A percentile compares a stretch with the other conserved stretches of the same genome.
Evolutionary conservation across 2,329 filamentous ascomycete species (phyloP).

Genomic region (Apiospora marii): DNA sequence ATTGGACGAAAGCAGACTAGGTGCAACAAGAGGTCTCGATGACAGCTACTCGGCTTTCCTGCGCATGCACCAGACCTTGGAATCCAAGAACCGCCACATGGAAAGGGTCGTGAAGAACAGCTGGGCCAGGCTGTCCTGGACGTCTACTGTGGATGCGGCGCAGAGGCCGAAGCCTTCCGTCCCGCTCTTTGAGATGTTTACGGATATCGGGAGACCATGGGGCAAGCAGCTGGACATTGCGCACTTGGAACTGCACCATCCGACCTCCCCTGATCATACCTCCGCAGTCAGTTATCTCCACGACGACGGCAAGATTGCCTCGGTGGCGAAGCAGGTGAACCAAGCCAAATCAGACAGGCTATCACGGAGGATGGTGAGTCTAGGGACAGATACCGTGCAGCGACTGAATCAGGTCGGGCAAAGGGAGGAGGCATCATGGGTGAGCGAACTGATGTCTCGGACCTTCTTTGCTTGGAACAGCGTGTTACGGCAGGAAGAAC

Average conservation of each 20-base stretch:
- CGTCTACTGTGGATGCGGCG: conserved; percentile 59
- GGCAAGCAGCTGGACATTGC: conserved; percentile 55
- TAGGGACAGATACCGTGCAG: conserved; percentile 27
- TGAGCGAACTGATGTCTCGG: conserved; percentile 27
- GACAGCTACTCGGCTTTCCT: conserved; percentile 57
- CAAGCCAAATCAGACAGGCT: conserved; percentile 13
- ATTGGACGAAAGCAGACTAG: conserved; percentile 39
- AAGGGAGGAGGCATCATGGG: conserved; percentile 28
- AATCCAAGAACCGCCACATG: conserved; percentile 44
- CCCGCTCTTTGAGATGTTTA: conserved; percentile 60
- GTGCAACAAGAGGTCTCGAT: conserved; percentile 52
- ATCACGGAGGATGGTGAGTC: conserved; percentile 25
- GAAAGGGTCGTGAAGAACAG: conserved; percentile 48
- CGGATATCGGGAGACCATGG: conserved; percentile 53
- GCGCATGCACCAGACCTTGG: conserved; percentile 53
- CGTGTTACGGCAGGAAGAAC: conserved; percentile 8
- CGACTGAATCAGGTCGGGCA: conserved; percentile 27
- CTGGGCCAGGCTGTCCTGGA: conserved; percentile 60
- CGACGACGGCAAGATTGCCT: conserved; percentile 20
- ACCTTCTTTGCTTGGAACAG: conserved; percentile 29
- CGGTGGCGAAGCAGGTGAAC: conserved; percentile 2
- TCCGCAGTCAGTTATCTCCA: conserved; percentile 57
- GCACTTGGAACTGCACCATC: conserved; percentile 64
- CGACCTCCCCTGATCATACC: conserved; percentile 55
- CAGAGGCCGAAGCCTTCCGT: conserved; percentile 54